phyloP scores from a whole-genome alignment of 2,329 filamentous ascomycete species.

The Trichophyton benhamiae region DNA sequence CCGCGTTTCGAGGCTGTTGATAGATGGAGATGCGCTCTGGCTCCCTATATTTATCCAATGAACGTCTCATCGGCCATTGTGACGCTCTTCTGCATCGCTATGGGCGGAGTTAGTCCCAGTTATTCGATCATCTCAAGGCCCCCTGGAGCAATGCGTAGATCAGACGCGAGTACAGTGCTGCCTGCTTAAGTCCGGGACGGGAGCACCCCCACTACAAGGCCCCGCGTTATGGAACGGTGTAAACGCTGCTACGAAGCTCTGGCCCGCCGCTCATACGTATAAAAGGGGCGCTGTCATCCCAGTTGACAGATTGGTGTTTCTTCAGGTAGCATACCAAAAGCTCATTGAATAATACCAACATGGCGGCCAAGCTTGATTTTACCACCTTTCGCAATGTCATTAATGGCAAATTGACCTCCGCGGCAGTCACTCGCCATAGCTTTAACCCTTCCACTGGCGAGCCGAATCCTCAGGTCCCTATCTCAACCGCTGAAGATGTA shows the following conservation, averaged over 20 bases:
- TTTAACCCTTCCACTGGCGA: conserved; percentile 42
- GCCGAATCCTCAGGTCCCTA: conserved; percentile 40
- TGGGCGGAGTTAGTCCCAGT: not conserved
- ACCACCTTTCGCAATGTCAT: conserved; percentile 41
- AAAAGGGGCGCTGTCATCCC: not conserved
- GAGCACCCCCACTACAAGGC: not conserved
- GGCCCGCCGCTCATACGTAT: not conserved
- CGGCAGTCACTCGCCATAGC: conserved; percentile 35
- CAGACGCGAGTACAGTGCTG: not conserved
- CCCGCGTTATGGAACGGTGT: not conserved
- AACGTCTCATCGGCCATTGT: not conserved
- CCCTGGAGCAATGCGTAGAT: not conserved
- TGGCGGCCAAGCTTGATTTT: conserved; percentile 10
- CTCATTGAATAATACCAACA: not conserved
- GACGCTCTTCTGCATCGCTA: not conserved
- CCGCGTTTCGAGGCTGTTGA: no score
- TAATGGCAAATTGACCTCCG: conserved; percentile 37
- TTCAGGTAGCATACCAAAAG: not conserved
- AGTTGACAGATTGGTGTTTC: not conserved
- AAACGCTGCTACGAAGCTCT: not conserved
- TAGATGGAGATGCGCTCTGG: no score
- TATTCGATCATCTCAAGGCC: not conserved
- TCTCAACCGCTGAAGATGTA: conserved; percentile 39
- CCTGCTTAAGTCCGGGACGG: not conserved
- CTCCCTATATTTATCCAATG: no score